phyloP scores from a whole-genome alignment of 208 protist genomes.

The Trypanosoma vivax region DNA sequence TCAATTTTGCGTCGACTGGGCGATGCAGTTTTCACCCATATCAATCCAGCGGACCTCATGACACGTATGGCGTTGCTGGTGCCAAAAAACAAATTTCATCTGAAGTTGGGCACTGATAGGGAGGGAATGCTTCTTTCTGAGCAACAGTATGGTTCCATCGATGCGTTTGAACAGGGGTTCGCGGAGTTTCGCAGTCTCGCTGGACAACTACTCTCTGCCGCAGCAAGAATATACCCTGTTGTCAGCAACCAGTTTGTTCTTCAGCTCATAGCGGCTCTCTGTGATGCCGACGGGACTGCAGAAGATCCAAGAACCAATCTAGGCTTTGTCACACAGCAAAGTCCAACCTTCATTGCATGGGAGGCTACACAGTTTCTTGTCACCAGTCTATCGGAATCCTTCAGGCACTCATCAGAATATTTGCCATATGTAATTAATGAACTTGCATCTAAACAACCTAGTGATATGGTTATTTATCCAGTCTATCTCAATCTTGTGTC shows the following conservation, averaged over 20 bases:
- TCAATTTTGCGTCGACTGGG: slow-evolving; percentile 33
- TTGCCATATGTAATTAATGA: slow-evolving; percentile 37
- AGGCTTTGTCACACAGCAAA: slow-evolving; percentile 71
- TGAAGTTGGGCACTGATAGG: slow-evolving; percentile 25
- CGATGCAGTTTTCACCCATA: slow-evolving; percentile 21
- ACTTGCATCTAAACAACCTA: slow-evolving; percentile 30
- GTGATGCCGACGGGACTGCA: slow-evolving; percentile 35
- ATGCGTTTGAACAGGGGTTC: slow-evolving; percentile 49
- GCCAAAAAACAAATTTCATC: slow-evolving; percentile 63
- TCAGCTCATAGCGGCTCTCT: slow-evolving; percentile 28
- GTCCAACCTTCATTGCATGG: slow-evolving; percentile 61
- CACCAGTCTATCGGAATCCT: slow-evolving; percentile 49
- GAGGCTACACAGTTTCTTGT: slow-evolving; percentile 71
- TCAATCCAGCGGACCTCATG: slow-evolving; percentile 35
- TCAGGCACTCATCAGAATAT: slow-evolving; percentile 34
- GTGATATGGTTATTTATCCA: slow-evolving; percentile 73
- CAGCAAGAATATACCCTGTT: slow-evolving; percentile 39
- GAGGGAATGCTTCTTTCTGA: slow-evolving; percentile 39
- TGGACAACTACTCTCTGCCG: slow-evolving; percentile 27
- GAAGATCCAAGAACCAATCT: slow-evolving; percentile 46
- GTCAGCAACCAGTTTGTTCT: slow-evolving; percentile 49
- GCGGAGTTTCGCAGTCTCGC: slow-evolving; percentile 47
- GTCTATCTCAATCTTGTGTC: slow-evolving; percentile 79
- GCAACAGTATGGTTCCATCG: slow-evolving; percentile 54
- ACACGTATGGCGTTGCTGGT: slow-evolving; percentile 29